Conservation (phyloP, 805 yeast species). For the Diddensiella caesifluorescens region DNA sequence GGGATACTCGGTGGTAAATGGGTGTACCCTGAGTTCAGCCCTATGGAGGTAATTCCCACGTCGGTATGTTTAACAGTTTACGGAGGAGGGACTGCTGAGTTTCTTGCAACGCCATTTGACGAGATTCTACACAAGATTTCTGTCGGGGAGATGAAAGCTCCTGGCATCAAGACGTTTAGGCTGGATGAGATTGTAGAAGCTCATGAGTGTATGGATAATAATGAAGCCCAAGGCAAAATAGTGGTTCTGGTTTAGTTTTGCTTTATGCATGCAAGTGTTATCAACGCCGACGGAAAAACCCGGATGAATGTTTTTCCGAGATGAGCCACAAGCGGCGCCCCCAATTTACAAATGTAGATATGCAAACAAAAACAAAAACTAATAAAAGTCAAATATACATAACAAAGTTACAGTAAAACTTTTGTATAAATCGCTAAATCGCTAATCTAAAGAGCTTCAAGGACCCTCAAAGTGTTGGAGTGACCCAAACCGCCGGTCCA, state of each 20-base stretch:
- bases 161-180: slow-evolving; percentile 3
- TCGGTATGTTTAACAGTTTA: background rate
- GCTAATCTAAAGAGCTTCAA: slow-evolving; percentile 46
- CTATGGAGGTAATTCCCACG: background rate
- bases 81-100: background rate
- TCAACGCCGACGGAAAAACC: too few species aligned
- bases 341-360: too few species aligned
- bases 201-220: slow-evolving; percentile 5
- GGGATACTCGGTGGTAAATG: slow-evolving; percentile 10
- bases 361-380: too few species aligned
- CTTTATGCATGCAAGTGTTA: too few species aligned
- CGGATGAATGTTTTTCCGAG: too few species aligned
- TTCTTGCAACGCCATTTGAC: slow-evolving; percentile 3
- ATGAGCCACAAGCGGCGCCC: too few species aligned
- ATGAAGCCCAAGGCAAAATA: slow-evolving; percentile 7
- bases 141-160: slow-evolving; percentile 3
- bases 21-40: slow-evolving; percentile 7
- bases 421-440: background rate
- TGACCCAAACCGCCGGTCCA: slow-evolving; percentile 98
- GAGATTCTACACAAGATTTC: background rate
- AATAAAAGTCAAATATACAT: background rate
- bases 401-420: slow-evolving; percentile 1
- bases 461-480: slow-evolving; percentile 95
- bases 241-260: slow-evolving; percentile 5
- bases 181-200: slow-evolving; percentile 10